Conservation (phyloP, 352 stramenopile species). For the Plasmopara muralis region DNA sequence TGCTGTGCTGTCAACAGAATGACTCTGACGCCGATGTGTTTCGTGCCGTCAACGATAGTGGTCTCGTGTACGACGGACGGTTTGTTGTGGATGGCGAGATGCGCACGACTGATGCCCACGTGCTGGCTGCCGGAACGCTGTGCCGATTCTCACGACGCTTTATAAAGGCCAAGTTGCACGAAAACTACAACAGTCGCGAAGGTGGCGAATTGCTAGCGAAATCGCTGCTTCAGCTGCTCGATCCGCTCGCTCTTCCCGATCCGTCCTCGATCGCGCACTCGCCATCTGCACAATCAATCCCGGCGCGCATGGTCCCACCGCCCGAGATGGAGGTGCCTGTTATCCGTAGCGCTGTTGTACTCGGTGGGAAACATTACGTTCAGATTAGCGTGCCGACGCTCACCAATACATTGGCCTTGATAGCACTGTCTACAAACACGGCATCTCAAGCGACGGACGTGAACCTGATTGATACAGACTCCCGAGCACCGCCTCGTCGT, state of each 20-base stretch:
- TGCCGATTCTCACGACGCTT: conserved; percentile 82
- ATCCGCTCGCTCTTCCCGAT: conserved; percentile 31
- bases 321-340: conserved; percentile 70
- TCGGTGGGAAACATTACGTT: conserved; percentile 55
- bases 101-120: conserved; percentile 73
- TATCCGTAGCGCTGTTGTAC: conserved; percentile 32
- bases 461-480: conserved; percentile 19
- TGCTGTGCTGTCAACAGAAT: conserved; percentile 81
- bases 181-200: conserved; percentile 74
- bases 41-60: conserved; percentile 84
- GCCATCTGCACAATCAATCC: conserved; percentile 11
- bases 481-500: conserved; percentile 11
- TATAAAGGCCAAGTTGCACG: conserved; percentile 62
- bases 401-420: conserved; percentile 58
- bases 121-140: conserved; percentile 63
- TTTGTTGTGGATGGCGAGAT: conserved; percentile 86
- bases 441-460: conserved; percentile 9
- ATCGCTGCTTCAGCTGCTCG: conserved; percentile 60
- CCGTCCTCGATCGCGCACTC: conserved; percentile 6
- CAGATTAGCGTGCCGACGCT: conserved; percentile 69
- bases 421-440: conserved; percentile 47
- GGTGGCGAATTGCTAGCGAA: conserved; percentile 61
- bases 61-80: conserved; percentile 88
- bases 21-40: conserved; percentile 87
- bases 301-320: conserved; percentile 35